Base-by-base conservation (phyloP, 1,284 basidiomycete genomes). In the Rhodotorula sp. region DNA sequence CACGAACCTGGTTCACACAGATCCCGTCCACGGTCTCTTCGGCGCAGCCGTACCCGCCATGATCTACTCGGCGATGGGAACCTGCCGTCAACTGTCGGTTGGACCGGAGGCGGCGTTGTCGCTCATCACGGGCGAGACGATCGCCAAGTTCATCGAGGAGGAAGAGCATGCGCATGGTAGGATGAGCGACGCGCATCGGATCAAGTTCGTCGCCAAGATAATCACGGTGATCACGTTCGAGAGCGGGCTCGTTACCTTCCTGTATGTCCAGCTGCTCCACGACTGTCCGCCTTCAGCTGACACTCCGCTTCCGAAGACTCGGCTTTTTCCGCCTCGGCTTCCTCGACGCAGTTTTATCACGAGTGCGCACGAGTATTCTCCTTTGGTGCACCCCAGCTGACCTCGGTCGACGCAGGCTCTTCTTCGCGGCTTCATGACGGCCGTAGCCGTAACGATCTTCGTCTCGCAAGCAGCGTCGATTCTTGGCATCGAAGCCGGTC, bases 261-360 rank as follows among this genome's bases (percentile, higher is more conserved):
- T 90, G 73, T 70, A 34, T 39, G 62, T 34, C 13, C 10, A 15
- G 39, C 13, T 15, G 11, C 11, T 17, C 13, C 11, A 17, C 39
- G 39, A 44, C 39, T 44, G 39, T n/a, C 39, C 39, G 13, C 11
- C 19, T 44, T 17, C 11, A 44, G 39, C 39, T 44, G 39, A 44
- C 11, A 10, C 27, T 27, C 47, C 8, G 5, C 20, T 6, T 22
- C 4, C 24, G 29, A 56, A 75, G 73, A 17, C 84, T 97, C 46
- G 94, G 94, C 10, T 86, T 96, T 70, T 88, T 95, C 77, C 86
- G 93, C 27, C 84, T 97, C 1, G 94, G 94, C 1, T 97, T 97
- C 81, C 87, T 97, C 62, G 94, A 97, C 79, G 94, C 96, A 24
- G 90, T 97, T 5, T 85, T 97, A n/a, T 74, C 72, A 29, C 60